Evolutionary conservation across 2,329 filamentous ascomycete genomes (phyloP).

Genomic region (Neocucurbitaria cava): DNA sequence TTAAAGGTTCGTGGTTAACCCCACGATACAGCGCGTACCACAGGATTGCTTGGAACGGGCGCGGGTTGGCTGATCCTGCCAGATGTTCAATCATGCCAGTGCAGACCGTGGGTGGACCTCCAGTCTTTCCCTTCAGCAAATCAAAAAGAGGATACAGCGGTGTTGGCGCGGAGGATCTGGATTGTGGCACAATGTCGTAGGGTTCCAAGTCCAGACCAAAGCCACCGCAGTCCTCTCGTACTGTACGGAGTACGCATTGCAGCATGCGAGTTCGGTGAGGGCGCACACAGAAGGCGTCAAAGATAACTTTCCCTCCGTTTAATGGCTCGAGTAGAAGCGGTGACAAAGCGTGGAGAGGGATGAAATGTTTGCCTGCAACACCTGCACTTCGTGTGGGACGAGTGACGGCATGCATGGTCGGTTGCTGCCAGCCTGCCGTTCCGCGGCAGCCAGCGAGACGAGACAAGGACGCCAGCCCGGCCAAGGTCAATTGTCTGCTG

Average conservation of each 20-base stretch:
- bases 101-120: neutral
- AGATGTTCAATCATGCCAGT: constrained; percentile 9
- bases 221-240: constrained; percentile 5
- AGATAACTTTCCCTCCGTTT: constrained; percentile 10
- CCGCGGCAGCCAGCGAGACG: constrained; percentile 9
- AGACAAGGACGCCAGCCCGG: constrained; percentile 3
- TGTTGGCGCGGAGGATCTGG: constrained; percentile 5
- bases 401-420: neutral
- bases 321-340: constrained; percentile 14
- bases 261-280: constrained; percentile 16
- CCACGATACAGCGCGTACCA: constrained; percentile 1
- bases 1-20: constrained; percentile 6
- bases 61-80: constrained; percentile 1
- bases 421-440: neutral
- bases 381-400: neutral
- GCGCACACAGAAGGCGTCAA: constrained; percentile 12
- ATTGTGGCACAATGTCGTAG: neutral
- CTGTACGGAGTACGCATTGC: constrained; percentile 1
- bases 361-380: constrained; percentile 18
- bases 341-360: constrained; percentile 11
- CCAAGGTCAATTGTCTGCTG: constrained; percentile 17
- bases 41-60: neutral
- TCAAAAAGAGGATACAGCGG: constrained; percentile 4
- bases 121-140: neutral
- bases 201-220: constrained; percentile 12